Evolutionary conservation across 257 asterid genomes (phyloP).

Genomic region (Misopates orontium): DNA sequence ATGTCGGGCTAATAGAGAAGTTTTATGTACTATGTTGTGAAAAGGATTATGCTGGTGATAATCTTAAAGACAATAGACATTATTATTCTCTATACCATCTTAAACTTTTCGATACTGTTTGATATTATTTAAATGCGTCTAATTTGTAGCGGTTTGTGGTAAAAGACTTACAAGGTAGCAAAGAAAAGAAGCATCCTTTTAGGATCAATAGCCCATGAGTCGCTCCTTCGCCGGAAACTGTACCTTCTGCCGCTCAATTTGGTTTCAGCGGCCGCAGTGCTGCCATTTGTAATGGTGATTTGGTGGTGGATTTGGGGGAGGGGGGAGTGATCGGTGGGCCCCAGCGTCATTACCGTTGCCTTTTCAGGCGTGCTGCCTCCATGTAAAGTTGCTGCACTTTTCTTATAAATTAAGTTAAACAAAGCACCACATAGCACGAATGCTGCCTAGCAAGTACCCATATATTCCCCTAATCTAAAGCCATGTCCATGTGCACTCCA

Average conservation of each 20-base stretch:
- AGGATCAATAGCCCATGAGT: constrained; percentile 49
- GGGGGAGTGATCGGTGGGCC: constrained; percentile 47
- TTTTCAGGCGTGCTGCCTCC: constrained; percentile 75
- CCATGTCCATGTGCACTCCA: constrained; percentile 29
- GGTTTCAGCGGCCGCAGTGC: constrained; percentile 39
- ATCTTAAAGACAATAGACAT: too few relatives aligned
- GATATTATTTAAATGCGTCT: too few relatives aligned
- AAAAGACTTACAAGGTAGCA: constrained; percentile 67
- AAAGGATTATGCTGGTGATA: too few relatives aligned
- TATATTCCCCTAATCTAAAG: constrained; percentile 3
- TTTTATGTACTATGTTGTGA: too few relatives aligned
- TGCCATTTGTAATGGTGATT: constrained; percentile 54
- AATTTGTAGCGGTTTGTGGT: too few relatives aligned
- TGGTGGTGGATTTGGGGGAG: constrained; percentile 61
- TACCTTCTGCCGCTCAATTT: constrained; percentile 40
- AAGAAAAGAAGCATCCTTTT: constrained; percentile 73
- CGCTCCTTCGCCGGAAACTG: constrained; percentile 58
- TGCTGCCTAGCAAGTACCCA: not conserved
- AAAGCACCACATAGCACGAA: not conserved
- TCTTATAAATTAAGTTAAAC: constrained; percentile 26
- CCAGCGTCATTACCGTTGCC: constrained; percentile 42
- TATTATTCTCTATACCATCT: too few relatives aligned
- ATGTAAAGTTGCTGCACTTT: constrained; percentile 51
- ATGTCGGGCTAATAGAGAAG: too few relatives aligned
- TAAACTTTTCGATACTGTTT: too few relatives aligned